phyloP scores from a whole-genome alignment of 306 rosid species.

The Dryas octopetala region DNA sequence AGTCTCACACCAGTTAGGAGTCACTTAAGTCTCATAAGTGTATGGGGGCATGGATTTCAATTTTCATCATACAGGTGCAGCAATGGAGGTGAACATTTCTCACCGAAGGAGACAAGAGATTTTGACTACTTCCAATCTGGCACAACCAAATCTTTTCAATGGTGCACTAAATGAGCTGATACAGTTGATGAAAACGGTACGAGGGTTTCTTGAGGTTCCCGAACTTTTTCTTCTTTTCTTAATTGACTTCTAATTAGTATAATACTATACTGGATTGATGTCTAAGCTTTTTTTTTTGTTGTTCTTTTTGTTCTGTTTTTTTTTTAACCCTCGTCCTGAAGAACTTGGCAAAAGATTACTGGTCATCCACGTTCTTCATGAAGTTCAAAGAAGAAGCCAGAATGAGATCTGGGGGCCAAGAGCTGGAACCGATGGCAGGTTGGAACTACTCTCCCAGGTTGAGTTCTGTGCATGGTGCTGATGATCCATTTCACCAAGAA shows the following conservation, averaged over 20 bases:
- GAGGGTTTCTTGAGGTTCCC: constrained; percentile 19
- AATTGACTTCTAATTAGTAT: background rate
- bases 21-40: background rate
- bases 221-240: constrained; percentile 7
- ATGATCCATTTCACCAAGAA: constrained; percentile 89
- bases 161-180: constrained; percentile 69
- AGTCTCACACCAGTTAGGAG: background rate
- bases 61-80: constrained; percentile 56
- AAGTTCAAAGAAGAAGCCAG: constrained; percentile 73
- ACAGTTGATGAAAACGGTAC: constrained; percentile 74
- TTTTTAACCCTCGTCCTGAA: constrained; percentile 24
- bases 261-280: background rate
- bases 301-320: background rate
- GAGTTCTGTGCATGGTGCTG: constrained; percentile 77
- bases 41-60: background rate
- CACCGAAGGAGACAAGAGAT: constrained; percentile 82
- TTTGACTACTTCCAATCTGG: constrained; percentile 65
- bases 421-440: constrained; percentile 58
- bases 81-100: constrained; percentile 92
- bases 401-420: constrained; percentile 56
- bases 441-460: constrained; percentile 83
- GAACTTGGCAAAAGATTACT: constrained; percentile 84
- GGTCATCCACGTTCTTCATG: constrained; percentile 85
- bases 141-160: constrained; percentile 68
- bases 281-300: background rate